These are phyloP conservation scores for Nemania abortiva DNA, from an alignment of 2,329 filamentous ascomycete genomes.

Conservation along the genomic window DNA sequence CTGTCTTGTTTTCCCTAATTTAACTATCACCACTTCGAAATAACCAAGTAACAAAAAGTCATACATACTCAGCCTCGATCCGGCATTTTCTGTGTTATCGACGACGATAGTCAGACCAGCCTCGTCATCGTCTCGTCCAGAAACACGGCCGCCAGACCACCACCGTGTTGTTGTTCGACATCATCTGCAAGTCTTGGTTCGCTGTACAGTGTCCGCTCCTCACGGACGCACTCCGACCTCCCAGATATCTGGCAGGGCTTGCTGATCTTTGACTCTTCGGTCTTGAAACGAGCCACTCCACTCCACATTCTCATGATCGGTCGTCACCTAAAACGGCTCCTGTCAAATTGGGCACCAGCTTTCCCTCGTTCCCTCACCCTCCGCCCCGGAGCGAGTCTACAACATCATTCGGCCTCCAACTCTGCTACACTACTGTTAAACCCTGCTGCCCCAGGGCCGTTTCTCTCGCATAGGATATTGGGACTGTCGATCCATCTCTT, in stretches of 20 bases:
- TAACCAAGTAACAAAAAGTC: neutral
- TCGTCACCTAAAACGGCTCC: slow-evolving; percentile 52
- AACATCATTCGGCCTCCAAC: slow-evolving; percentile 49
- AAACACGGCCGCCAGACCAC: slow-evolving; percentile 21
- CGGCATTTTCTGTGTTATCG: neutral
- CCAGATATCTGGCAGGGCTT: slow-evolving; percentile 50
- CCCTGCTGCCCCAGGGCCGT: slow-evolving; percentile 60
- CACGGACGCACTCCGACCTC: slow-evolving; percentile 47
- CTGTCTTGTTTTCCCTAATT: slow-evolving; percentile 20
- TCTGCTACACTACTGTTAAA: slow-evolving; percentile 51
- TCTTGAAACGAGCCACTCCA: slow-evolving; percentile 54
- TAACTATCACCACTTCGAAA: slow-evolving; percentile 20
- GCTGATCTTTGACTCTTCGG: slow-evolving; percentile 54
- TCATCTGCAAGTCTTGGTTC: slow-evolving; percentile 41
- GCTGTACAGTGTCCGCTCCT: slow-evolving; percentile 41
- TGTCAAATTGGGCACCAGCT: slow-evolving; percentile 54
- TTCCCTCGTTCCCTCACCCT: slow-evolving; percentile 44
- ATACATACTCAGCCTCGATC: slow-evolving; percentile 26
- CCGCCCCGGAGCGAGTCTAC: slow-evolving; percentile 48
- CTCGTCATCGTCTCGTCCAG: slow-evolving; percentile 30
- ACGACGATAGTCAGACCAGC: slow-evolving; percentile 14
- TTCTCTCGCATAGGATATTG: slow-evolving; percentile 62
- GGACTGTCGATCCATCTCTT: slow-evolving; percentile 66
- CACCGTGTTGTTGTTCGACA: slow-evolving; percentile 28
- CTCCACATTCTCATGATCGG: slow-evolving; percentile 53